Percentiles rank a stretch among this genome's conserved stretches.
These are phyloP conservation scores for Apocynum venetum DNA, from an alignment of 257 asterid species.

Conservation along the genomic window DNA sequence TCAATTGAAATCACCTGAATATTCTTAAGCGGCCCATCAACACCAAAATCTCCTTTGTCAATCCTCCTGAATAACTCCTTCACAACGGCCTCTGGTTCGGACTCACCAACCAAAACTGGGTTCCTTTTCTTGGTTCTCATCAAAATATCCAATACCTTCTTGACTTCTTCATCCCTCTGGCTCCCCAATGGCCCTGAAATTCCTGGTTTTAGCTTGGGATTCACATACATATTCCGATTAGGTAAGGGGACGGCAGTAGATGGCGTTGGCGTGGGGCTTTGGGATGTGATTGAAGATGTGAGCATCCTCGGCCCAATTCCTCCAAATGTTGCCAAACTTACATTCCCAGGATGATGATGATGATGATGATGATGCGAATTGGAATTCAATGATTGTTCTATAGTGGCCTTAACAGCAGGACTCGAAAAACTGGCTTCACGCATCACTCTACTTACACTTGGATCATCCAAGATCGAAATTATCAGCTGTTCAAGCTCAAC, in stretches of 20 bases:
- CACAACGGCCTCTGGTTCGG: slow-evolving; percentile 63
- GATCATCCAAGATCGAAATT: slow-evolving; percentile 81
- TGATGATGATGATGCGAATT: slow-evolving; percentile 21
- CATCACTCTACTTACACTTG: slow-evolving; percentile 87
- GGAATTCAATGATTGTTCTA: slow-evolving; percentile 59
- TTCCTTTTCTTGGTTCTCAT: slow-evolving; percentile 58
- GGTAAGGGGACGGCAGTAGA: background rate
- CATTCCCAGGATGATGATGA: slow-evolving; percentile 24
- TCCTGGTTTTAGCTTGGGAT: slow-evolving; percentile 52
- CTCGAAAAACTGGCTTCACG: slow-evolving; percentile 87
- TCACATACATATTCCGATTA: slow-evolving; percentile 51
- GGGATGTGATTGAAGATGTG: slow-evolving; percentile 21
- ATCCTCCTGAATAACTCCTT: slow-evolving; percentile 58
- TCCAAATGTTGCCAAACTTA: slow-evolving; percentile 39
- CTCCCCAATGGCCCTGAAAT: slow-evolving; percentile 27
- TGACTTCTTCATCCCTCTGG: slow-evolving; percentile 55
- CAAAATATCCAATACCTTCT: slow-evolving; percentile 65
- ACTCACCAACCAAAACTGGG: slow-evolving; percentile 81
- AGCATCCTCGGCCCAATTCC: slow-evolving; percentile 41
- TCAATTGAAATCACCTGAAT: slow-evolving; percentile 49
- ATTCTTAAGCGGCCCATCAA: slow-evolving; percentile 38
- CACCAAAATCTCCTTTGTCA: slow-evolving; percentile 46
- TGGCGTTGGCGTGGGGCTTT: slow-evolving; percentile 20
- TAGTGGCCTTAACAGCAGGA: slow-evolving; percentile 75
- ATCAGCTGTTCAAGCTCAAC: slow-evolving; percentile 84